A percentile compares a stretch with the other conserved stretches of the same genome.
Evolutionary conservation across 371 early-diverging fungal genomes (phyloP).

Genomic region (Apophysomyces ossiformis): DNA sequence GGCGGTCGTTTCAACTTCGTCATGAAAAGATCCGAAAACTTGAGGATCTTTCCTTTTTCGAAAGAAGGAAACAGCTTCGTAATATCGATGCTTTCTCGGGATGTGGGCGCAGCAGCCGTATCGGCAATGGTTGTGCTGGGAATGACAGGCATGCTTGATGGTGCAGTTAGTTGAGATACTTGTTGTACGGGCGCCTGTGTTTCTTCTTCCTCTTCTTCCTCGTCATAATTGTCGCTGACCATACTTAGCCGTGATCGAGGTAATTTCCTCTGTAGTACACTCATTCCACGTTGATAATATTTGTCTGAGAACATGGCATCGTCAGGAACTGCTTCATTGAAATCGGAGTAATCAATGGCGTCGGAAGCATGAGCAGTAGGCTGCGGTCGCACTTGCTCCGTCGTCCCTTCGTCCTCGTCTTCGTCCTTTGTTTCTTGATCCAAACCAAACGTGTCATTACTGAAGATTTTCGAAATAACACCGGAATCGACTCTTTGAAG

Average conservation of each 20-base stretch:
- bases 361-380: slow-evolving; percentile 59
- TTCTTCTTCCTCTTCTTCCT: slow-evolving; percentile 56
- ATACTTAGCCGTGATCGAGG: slow-evolving; percentile 35
- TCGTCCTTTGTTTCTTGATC: slow-evolving; percentile 43
- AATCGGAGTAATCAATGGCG: slow-evolving; percentile 84
- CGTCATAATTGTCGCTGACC: slow-evolving; percentile 70
- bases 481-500: slow-evolving; percentile 62
- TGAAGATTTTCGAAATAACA: slow-evolving; percentile 58
- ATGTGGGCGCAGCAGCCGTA: slow-evolving; percentile 3
- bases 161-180: background rate
- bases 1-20: slow-evolving; percentile 41
- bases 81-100: slow-evolving; percentile 43
- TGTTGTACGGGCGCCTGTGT: slow-evolving; percentile 6
- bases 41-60: slow-evolving; percentile 61
- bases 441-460: slow-evolving; percentile 61
- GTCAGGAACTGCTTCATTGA: slow-evolving; percentile 81
- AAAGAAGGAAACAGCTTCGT: slow-evolving; percentile 69
- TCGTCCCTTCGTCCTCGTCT: slow-evolving; percentile 27
- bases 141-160: slow-evolving; percentile 3
- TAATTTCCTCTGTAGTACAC: slow-evolving; percentile 33
- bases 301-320: slow-evolving; percentile 50
- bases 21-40: slow-evolving; percentile 74
- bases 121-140: background rate
- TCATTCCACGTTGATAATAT: slow-evolving; percentile 47
- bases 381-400: slow-evolving; percentile 27